A percentile compares a stretch with the other conserved stretches of the same genome.
phyloP scores from a whole-genome alignment of 177 flowering plant genomes.

The Vitis hybrid region DNA sequence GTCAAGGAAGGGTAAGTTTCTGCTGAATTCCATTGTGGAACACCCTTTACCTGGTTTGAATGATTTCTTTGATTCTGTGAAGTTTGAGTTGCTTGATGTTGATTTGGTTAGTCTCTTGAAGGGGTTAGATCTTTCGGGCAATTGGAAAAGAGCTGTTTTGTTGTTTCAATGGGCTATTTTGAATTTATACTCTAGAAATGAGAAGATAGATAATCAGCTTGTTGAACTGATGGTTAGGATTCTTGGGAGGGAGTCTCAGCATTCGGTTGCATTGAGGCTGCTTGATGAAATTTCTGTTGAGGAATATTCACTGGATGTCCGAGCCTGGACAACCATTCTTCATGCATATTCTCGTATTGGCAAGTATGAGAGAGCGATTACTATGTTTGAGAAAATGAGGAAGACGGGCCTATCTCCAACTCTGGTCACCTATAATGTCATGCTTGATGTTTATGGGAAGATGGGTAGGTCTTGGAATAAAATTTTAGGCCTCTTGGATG shows the following conservation, averaged over 20 bases:
- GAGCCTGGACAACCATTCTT: conserved; percentile 70
- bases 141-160: conserved; percentile 61
- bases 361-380: conserved; percentile 55
- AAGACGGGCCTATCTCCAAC: conserved; percentile 56
- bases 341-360: conserved; percentile 63
- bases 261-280: conserved; percentile 56
- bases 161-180: conserved; percentile 71
- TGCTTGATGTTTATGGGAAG: conserved; percentile 89
- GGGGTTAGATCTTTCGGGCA: conserved; percentile 55
- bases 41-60: conserved; percentile 39
- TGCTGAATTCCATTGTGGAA: conserved; percentile 47
- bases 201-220: conserved; percentile 35
- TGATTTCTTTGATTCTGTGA: conserved; percentile 42
- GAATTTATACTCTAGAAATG: conserved; percentile 14
- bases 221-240: conserved; percentile 62
- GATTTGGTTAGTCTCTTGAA: conserved; percentile 67
- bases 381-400: conserved; percentile 52
- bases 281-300: conserved; percentile 62
- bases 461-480: conserved; percentile 80
- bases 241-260: conserved; percentile 75
- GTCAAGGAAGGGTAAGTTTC: conserved; percentile 43
- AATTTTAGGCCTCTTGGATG: conserved; percentile 59
- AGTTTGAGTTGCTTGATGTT: conserved; percentile 46
- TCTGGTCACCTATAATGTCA: conserved; percentile 84
- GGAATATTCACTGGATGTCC: conserved; percentile 55